Conservation (phyloP, 139 green algal genomes). For the Closterium sp. region DNA sequence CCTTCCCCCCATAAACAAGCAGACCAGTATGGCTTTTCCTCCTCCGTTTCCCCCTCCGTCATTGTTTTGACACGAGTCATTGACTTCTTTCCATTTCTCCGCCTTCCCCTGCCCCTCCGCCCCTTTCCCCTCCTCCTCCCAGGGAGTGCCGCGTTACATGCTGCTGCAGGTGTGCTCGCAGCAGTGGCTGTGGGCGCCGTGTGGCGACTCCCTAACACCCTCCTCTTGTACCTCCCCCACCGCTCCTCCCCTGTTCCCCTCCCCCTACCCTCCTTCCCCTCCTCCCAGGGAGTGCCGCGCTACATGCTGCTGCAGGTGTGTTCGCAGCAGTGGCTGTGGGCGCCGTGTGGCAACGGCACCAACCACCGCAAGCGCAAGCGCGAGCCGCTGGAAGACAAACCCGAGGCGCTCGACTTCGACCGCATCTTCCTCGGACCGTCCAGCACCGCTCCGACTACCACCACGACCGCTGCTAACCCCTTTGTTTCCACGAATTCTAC, state of each 20-base stretch:
- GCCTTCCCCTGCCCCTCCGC: not conserved
- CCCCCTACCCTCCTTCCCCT: not conserved
- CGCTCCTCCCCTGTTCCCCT: too few relatives aligned
- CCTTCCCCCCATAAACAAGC: too few relatives aligned
- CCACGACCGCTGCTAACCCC: not conserved
- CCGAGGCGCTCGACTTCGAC: not conserved
- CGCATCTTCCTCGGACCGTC: not conserved
- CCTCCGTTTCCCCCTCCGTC: not conserved
- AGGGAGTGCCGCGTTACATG: not conserved
- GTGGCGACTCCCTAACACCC: too few relatives aligned
- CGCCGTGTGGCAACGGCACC: not conserved
- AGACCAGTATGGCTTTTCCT: not conserved
- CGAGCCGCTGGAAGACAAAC: not conserved
- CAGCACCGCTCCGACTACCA: not conserved
- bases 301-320: not conserved
- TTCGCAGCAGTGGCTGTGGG: not conserved
- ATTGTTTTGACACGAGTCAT: too few relatives aligned
- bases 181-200: not conserved
- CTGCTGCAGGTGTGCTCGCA: not conserved
- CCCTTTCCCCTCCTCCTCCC: too few relatives aligned
- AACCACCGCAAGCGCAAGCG: not conserved
- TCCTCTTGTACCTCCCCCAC: too few relatives aligned
- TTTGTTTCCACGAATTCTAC: not conserved
- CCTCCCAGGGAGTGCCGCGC: not conserved
- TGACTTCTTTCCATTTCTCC: not conserved